Conservation (phyloP, 345 rosid species). For the Eucalyptus cladocalyx region DNA sequence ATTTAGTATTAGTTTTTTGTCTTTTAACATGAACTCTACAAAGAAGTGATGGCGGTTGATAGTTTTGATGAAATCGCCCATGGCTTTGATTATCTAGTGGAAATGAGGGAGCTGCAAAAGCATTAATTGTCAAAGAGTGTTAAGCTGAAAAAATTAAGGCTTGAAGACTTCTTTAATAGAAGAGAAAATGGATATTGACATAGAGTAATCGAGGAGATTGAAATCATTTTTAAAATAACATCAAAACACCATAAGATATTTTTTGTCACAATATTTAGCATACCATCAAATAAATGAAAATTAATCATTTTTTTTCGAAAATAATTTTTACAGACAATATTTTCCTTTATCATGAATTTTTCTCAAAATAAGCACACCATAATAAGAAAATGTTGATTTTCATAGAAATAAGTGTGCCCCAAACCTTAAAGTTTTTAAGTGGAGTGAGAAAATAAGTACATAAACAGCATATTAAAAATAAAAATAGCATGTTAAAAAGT, state of each 20-base stretch:
- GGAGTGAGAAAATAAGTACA: neutral
- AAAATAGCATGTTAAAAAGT: rapidly evolving
- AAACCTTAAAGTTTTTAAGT: neutral
- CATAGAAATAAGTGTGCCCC: neutral
- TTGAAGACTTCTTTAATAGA: neutral
- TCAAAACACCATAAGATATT: neutral
- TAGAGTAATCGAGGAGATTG: too few relatives aligned
- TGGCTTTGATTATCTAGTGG: too few relatives aligned
- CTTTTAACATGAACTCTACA: too few relatives aligned
- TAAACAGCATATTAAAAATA: neutral
- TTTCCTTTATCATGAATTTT: neutral
- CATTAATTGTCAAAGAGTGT: neutral
- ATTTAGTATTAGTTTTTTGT: too few relatives aligned
- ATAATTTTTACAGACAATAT: neutral
- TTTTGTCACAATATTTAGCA: neutral
- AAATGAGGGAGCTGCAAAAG: neutral
- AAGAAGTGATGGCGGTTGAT: neutral
- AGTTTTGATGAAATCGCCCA: neutral
- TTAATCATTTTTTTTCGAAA: neutral
- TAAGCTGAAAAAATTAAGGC: neutral
- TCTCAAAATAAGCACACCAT: neutral
- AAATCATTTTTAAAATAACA: neutral
- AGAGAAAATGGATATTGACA: neutral
- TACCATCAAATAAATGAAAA: neutral
- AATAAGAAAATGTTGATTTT: neutral